These are phyloP conservation scores for Fusarium scirpi DNA, from an alignment of 2,329 filamentous ascomycete genomes.

Conservation along the genomic window DNA sequence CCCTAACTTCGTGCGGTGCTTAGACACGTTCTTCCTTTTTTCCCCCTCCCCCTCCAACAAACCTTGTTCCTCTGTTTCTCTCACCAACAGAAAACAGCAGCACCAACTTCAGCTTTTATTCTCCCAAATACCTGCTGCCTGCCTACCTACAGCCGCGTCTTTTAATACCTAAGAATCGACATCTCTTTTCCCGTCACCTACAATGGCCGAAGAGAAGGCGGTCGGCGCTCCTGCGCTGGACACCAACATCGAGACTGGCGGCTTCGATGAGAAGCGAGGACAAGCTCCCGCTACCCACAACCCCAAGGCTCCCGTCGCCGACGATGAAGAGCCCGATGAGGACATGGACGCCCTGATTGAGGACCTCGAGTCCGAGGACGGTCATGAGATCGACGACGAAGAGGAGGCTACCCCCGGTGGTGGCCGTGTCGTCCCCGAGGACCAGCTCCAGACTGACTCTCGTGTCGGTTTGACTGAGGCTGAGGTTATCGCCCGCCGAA, in stretches of 20 bases:
- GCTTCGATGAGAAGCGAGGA: conserved; percentile 73
- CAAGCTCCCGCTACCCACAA: conserved; percentile 50
- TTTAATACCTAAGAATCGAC: conserved; percentile 37
- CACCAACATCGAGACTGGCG: conserved; percentile 73
- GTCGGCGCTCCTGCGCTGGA: conserved; percentile 68
- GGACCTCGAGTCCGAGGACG: conserved; percentile 86
- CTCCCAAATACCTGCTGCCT: conserved; percentile 33
- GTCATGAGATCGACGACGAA: conserved; percentile 73
- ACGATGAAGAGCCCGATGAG: conserved; percentile 79
- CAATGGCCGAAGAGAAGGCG: conserved; percentile 68
- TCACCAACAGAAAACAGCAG: conserved; percentile 37
- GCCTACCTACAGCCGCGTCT: conserved; percentile 40
- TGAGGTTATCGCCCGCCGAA: conserved; percentile 73
- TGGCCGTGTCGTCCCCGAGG: conserved; percentile 75
- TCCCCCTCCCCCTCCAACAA: conserved; percentile 45
- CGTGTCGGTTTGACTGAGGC: conserved; percentile 76
- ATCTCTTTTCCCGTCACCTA: conserved; percentile 23
- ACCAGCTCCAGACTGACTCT: conserved; percentile 82
- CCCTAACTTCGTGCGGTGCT: conserved; percentile 64
- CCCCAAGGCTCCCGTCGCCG: conserved; percentile 59
- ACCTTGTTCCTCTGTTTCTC: conserved; percentile 44
- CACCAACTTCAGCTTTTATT: conserved; percentile 35
- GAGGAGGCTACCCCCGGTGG: conserved; percentile 61
- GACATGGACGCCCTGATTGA: conserved; percentile 89
- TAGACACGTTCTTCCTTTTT: conserved; percentile 50